phyloP scores from a whole-genome alignment of 768 basidiomycete species.

The Tephrocybe sp. region DNA sequence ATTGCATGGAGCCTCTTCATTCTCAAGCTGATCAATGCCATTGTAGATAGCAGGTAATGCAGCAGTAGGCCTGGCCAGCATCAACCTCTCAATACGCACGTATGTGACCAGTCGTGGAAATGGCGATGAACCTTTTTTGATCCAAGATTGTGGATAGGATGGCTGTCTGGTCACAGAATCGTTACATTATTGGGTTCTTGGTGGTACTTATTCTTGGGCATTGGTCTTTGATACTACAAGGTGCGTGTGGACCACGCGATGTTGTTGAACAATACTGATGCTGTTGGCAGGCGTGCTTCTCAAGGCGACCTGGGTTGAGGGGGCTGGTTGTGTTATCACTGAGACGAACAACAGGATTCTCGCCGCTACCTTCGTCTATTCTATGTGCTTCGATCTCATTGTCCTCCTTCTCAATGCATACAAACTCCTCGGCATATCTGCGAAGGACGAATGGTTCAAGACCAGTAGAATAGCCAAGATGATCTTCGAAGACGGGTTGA shows the following conservation, averaged over 20 bases:
- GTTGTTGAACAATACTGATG: not conserved
- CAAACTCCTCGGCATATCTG: conserved; percentile 42
- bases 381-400: conserved; percentile 69
- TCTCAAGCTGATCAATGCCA: not conserved
- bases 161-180: conserved; percentile 64
- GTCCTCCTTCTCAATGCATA: conserved; percentile 59
- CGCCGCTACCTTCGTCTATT: conserved; percentile 71
- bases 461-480: conserved; percentile 52
- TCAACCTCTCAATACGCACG: conserved; percentile 60
- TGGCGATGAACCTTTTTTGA: not conserved
- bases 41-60: conserved; percentile 34
- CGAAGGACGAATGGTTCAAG: conserved; percentile 22
- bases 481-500: conserved; percentile 70
- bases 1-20: conserved; percentile 3
- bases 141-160: conserved; percentile 26
- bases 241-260: conserved; percentile 22
- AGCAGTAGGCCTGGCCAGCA: conserved; percentile 56
- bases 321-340: conserved; percentile 49
- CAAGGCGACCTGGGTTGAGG: conserved; percentile 51
- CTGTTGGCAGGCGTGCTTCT: conserved; percentile 49
- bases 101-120: conserved; percentile 24
- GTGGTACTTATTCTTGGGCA: conserved; percentile 62
- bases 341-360: conserved; percentile 61
- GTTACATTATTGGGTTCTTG: conserved; percentile 47
- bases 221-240: conserved; percentile 70